A percentile compares a stretch with the other conserved stretches of the same genome.
Evolutionary conservation across 2,329 filamentous ascomycete species (phyloP).

Genomic region (Penicillium sp.): DNA sequence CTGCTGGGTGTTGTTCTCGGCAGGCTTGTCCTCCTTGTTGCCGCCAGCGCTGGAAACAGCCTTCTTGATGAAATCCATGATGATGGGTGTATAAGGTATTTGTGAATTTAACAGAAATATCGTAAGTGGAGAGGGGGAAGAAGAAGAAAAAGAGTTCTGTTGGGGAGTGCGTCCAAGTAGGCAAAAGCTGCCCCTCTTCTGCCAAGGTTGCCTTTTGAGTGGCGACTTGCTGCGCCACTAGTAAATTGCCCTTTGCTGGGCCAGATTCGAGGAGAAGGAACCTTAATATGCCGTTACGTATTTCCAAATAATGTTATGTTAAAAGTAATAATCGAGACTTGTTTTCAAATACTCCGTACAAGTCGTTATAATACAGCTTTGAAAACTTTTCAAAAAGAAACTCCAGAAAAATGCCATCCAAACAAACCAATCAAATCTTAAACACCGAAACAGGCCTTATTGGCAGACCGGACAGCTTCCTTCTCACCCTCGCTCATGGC

Average conservation of each 20-base stretch:
- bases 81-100: not conserved
- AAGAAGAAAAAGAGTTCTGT: not conserved
- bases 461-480: slow-evolving; percentile 53
- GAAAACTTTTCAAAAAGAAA: not conserved
- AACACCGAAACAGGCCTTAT: slow-evolving; percentile 53
- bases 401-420: not conserved
- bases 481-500: slow-evolving; percentile 54
- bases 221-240: not conserved
- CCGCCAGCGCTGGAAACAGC: not conserved
- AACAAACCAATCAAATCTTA: slow-evolving; percentile 5
- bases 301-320: not conserved
- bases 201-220: not conserved
- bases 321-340: not conserved
- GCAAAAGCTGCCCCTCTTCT: slow-evolving; percentile 3
- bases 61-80: slow-evolving; percentile 9
- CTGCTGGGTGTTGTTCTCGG: slow-evolving; percentile 1
- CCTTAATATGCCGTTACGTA: not conserved
- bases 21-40: not conserved
- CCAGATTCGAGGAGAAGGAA: not conserved
- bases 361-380: not conserved
- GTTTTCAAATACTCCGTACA: not conserved
- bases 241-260: not conserved
- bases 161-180: not conserved
- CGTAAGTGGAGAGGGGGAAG: not conserved
- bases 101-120: not conserved